phyloP scores from a whole-genome alignment of 352 stramenopile species.

The Phytophthora chlamydospora region DNA sequence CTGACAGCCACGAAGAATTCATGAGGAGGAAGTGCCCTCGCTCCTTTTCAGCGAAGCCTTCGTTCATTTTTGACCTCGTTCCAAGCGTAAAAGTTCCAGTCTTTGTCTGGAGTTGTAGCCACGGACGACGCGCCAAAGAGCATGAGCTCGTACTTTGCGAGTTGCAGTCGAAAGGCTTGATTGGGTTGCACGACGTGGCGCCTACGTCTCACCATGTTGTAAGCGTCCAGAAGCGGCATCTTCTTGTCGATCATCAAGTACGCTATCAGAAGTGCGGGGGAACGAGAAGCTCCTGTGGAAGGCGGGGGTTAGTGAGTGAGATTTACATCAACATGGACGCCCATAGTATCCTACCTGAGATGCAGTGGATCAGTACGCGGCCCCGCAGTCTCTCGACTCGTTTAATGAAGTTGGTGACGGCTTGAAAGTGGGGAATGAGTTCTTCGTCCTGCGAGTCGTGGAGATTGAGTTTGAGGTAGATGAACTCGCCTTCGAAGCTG shows the following conservation, averaged over 20 bases:
- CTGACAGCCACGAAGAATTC: conserved; percentile 15
- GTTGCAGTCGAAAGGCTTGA: conserved; percentile 62
- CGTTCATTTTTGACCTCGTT: conserved; percentile 62
- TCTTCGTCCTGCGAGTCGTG: conserved; percentile 60
- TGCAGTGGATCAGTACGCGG: conserved; percentile 64
- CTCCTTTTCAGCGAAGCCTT: conserved; percentile 5
- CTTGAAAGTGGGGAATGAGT: conserved; percentile 59
- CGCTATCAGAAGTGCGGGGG: conserved; percentile 57
- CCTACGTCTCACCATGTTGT: conserved; percentile 57
- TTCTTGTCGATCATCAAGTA: conserved; percentile 78
- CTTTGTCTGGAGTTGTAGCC: conserved; percentile 53
- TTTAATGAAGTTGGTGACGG: conserved; percentile 58
- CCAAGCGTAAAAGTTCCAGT: conserved; percentile 80
- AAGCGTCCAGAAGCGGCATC: conserved; percentile 62
- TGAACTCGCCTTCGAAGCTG: conserved; percentile 69
- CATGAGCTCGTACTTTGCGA: conserved; percentile 74
- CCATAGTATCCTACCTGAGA: too few species aligned
- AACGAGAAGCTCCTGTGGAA: conserved; percentile 52
- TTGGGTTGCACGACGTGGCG: conserved; percentile 60
- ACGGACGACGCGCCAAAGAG: conserved; percentile 62
- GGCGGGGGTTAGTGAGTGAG: conserved; percentile 3
- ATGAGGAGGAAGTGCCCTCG: neutral
- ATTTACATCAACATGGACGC: too few species aligned
- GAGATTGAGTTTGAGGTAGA: conserved; percentile 67
- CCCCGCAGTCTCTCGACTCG: conserved; percentile 53